Evolutionary conservation across 2,329 filamentous ascomycete genomes (phyloP).

Genomic region (Conoideocrella luteorostrata): DNA sequence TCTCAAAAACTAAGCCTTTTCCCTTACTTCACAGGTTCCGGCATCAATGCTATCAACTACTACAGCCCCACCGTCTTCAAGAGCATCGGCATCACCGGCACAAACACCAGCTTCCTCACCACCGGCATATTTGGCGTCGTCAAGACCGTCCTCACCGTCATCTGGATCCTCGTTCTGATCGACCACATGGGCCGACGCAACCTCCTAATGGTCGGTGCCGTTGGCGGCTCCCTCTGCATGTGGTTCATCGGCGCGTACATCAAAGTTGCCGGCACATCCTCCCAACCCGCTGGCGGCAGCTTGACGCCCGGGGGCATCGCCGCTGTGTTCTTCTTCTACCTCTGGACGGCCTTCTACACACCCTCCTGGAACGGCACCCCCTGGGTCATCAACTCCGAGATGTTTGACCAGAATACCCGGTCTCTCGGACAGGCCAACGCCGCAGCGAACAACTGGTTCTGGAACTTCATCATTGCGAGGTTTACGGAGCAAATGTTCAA

Average conservation of each 20-base stretch:
- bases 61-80: conserved; percentile 24
- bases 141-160: conserved; percentile 31
- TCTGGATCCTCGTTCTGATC: conserved; percentile 30
- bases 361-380: conserved; percentile 67
- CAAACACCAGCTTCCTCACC: conserved; percentile 20
- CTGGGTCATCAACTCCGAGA: conserved; percentile 71
- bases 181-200: conserved; percentile 38
- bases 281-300: background rate
- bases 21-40: conserved; percentile 15
- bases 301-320: conserved; percentile 49
- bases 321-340: conserved; percentile 62
- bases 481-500: conserved; percentile 62
- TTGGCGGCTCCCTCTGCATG: conserved; percentile 62
- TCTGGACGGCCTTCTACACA: conserved; percentile 55
- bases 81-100: conserved; percentile 19
- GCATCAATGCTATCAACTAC: conserved; percentile 26
- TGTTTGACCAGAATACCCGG: conserved; percentile 60
- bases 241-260: conserved; percentile 44
- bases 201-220: conserved; percentile 57
- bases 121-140: conserved; percentile 23
- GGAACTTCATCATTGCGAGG: conserved; percentile 62
- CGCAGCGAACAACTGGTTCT: conserved; percentile 66
- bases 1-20: no score
- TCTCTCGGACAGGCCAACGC: conserved; percentile 67
- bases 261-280: conserved; percentile 31